Base-by-base conservation (phyloP, 2,329 filamentous ascomycete genomes). In the Pyrenochaeta sp. region DNA sequence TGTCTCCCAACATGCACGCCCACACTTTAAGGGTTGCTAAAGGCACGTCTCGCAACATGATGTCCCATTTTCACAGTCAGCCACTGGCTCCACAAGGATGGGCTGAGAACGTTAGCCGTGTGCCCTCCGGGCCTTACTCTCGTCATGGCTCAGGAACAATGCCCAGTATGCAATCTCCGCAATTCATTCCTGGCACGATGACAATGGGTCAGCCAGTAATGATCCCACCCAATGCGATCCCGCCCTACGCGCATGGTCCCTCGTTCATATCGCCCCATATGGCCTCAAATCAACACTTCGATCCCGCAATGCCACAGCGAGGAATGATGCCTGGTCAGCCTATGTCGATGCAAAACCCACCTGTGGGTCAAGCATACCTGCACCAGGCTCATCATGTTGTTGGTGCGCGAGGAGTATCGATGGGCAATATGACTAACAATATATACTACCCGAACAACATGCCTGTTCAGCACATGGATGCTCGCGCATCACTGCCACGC, bases 371-470 rank as follows among this genome's bases (percentile, higher is more conserved):
- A 15, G 48, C 43, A n/a, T 68, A 66, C 36, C 42, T 57, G 10
- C 52, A 56, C n/a, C 64, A 69, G 10, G 49, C 42, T 37, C 51
- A 54, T 7, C 49, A 45, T 25, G 12, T 36, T 22, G 44, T 49
- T 24, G 46, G 32, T 15, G 36, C 54, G 13, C 58, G 65, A 15
- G 53, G 50, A 15, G 49, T 46, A 22, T 65, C 62, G 4, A 72
- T 76, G 49, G 64, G 61, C 2, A 68, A 77, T 37, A 64, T 74
- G 67, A 72, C 72, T 1, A 76, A 75, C 53, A 63, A 58, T 34
- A 24, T 61, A n/a, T 56, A 65, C 37, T 66, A 67, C 50, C 10
- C 52, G 19, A 47, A 52, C 10, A 51, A 56, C 19, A 56, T 59
- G n/a, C 40, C 46, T 3, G 15, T 45, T 30, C 64, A 62, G 19